These are phyloP conservation scores for Nidula microcarpa DNA, from an alignment of 768 basidiomycete species.

Conservation along the genomic window DNA sequence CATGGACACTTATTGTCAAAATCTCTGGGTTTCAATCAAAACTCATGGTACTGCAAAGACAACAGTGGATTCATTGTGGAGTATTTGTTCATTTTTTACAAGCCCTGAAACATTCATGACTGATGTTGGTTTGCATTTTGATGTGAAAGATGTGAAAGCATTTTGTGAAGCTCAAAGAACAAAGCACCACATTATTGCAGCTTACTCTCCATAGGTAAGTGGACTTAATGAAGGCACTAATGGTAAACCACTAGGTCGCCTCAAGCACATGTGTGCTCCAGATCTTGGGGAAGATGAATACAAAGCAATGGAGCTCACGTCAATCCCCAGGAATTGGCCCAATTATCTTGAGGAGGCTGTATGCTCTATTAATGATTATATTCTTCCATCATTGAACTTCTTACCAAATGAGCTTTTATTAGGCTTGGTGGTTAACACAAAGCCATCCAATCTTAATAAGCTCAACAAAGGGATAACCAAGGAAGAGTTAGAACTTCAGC, in stretches of 20 bases:
- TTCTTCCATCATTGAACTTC: conserved; percentile 9
- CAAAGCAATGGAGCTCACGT: conserved; percentile 7
- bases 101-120: conserved; percentile 28
- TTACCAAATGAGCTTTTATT: conserved; percentile 16
- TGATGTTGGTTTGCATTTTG: conserved; percentile 32
- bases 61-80: conserved; percentile 10
- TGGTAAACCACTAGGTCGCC: conserved; percentile 15
- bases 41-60: conserved; percentile 21
- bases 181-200: conserved; percentile 13
- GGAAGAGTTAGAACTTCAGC: conserved; percentile 11
- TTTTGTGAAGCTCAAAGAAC: conserved; percentile 17
- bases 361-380: conserved; percentile 2
- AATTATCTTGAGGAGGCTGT: conserved; percentile 24
- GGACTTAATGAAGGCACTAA: conserved; percentile 18
- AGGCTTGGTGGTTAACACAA: conserved; percentile 14
- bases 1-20: conserved; percentile 24
- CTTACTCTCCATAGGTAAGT: conserved; percentile 39
- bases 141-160: conserved; percentile 21
- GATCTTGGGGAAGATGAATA: conserved; percentile 20
- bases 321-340: conserved; percentile 24
- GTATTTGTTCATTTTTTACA: conserved; percentile 15
- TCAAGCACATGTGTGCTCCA: conserved; percentile 28
- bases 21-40: conserved; percentile 22
- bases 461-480: not conserved
- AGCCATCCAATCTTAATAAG: not conserved